phyloP scores from a whole-genome alignment of 1,284 basidiomycete genomes.

The Cystobasidiaceae sp. region DNA sequence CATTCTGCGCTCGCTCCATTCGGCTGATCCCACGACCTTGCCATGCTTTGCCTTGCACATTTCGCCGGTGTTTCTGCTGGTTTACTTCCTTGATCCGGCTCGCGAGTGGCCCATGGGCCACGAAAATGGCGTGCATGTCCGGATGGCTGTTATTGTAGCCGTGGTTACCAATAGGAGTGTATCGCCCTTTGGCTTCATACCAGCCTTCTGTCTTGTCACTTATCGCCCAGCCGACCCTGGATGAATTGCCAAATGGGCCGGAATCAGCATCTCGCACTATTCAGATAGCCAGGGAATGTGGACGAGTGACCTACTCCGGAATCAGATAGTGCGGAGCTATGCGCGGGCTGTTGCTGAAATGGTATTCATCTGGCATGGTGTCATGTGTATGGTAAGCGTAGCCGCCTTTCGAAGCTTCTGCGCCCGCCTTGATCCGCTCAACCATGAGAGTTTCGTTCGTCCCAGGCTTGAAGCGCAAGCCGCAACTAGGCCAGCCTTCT shows the following conservation, averaged over 20 bases:
- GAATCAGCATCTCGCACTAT: not conserved
- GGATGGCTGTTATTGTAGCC: constrained; percentile 65
- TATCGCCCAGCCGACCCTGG: constrained; percentile 61
- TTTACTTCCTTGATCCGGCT: constrained; percentile 57
- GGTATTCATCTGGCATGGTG: constrained; percentile 73
- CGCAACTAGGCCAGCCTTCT: constrained; percentile 81
- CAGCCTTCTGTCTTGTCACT: constrained; percentile 52
- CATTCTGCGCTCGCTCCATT: constrained; percentile 44
- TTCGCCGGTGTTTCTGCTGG: constrained; percentile 45
- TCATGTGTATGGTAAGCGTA: constrained; percentile 73
- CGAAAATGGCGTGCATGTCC: constrained; percentile 83
- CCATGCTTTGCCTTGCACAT: too few relatives aligned
- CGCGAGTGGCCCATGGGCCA: constrained; percentile 80
- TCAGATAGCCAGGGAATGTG: not conserved
- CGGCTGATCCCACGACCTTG: too few relatives aligned
- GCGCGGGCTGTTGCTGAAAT: constrained; percentile 61
- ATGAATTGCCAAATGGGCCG: too few relatives aligned
- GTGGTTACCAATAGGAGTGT: constrained; percentile 57
- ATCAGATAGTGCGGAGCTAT: constrained; percentile 84
- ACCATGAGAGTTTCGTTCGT: constrained; percentile 59
- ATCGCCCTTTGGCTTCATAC: constrained; percentile 55
- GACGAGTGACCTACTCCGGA: constrained; percentile 56
- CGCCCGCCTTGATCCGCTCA: constrained; percentile 55
- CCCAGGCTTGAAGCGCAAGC: constrained; percentile 62
- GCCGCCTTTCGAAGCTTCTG: constrained; percentile 53